Percentiles rank a stretch among this genome's conserved stretches.
Conservation (phyloP, 176 grass and related monocot species). For the Alloteropsis semialata region DNA sequence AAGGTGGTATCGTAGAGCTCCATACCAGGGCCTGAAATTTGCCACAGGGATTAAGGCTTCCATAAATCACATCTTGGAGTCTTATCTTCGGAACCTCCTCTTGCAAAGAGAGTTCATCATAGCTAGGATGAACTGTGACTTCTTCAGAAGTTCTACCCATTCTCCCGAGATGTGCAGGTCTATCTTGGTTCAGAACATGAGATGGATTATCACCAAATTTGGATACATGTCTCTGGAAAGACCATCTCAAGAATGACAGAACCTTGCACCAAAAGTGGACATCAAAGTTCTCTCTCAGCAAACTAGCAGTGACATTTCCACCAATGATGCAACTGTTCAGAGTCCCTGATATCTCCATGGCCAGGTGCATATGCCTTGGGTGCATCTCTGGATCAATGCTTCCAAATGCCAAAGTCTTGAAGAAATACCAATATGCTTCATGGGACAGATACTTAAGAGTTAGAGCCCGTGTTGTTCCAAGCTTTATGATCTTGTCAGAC, state of each 20-base stretch:
- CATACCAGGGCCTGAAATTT: neutral
- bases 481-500: neutral
- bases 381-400: neutral
- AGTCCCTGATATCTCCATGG: neutral
- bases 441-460: neutral
- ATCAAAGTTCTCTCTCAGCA: too few species aligned
- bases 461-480: neutral
- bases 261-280: neutral
- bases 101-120: neutral
- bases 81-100: neutral
- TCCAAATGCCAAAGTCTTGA: neutral
- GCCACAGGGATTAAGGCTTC: neutral
- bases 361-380: neutral
- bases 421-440: constrained; percentile 19
- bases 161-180: neutral
- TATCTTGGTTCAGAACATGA: neutral
- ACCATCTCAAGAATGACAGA: neutral
- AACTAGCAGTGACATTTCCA: too few species aligned
- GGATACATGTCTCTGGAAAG: neutral
- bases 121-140: neutral
- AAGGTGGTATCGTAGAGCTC: neutral
- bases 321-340: too few species aligned
- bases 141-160: neutral
- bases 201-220: neutral
- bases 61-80: neutral